phyloP scores from a whole-genome alignment of 1,139 yeast genomes.

The Eremothecium cymbalariae region DNA sequence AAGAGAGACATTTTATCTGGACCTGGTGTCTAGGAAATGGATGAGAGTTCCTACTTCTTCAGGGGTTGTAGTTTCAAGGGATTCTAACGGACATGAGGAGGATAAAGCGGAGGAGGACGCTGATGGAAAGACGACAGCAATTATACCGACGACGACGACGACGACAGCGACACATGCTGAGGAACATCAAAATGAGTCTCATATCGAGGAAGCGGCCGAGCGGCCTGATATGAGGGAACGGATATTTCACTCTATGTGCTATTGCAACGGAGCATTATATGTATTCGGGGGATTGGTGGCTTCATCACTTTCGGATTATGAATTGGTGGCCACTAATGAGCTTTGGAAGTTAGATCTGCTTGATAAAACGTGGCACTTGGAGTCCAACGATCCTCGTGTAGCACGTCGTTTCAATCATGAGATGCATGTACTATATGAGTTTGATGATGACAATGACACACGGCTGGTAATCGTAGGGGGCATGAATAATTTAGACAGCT shows the following conservation, averaged over 20 bases:
- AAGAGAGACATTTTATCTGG: constrained; percentile 48
- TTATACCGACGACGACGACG: too few species aligned
- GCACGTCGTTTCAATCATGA: constrained; percentile 45
- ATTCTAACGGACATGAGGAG: constrained; percentile 8
- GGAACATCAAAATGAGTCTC: neutral
- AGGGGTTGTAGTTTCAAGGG: too few species aligned
- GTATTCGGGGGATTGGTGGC: constrained; percentile 54
- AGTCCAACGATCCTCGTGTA: constrained; percentile 37
- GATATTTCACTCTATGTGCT: constrained; percentile 50
- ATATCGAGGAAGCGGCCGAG: neutral
- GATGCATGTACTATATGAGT: constrained; percentile 39
- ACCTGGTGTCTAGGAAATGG: constrained; percentile 54
- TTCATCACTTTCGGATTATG: constrained; percentile 28
- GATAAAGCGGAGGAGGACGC: constrained; percentile 6
- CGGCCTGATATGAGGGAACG: constrained; percentile 42
- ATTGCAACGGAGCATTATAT: constrained; percentile 43
- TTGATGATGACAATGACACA: constrained; percentile 41
- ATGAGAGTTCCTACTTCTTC: constrained; percentile 32
- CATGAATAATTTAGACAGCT: constrained; percentile 37
- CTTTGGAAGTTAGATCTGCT: constrained; percentile 57
- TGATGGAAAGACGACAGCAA: too few species aligned
- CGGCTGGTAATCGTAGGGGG: constrained; percentile 61
- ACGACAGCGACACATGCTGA: neutral
- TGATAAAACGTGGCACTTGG: constrained; percentile 43
- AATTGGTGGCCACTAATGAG: constrained; percentile 48